Conservation (phyloP, 441 rosid genomes). For the Syzygium syzygioides region DNA sequence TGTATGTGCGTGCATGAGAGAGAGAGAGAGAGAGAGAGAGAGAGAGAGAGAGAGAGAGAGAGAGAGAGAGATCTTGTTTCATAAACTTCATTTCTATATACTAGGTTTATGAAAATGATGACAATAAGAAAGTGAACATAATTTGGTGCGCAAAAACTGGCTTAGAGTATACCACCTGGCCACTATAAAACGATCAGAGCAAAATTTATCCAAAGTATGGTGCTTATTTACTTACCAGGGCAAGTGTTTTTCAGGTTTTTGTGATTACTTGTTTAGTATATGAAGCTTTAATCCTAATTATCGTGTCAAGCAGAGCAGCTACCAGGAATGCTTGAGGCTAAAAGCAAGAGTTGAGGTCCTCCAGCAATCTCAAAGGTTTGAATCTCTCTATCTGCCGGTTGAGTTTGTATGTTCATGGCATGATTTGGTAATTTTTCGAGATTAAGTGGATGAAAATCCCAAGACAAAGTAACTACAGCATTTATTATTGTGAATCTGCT, state of each 20-base stretch:
- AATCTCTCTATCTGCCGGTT: neutral
- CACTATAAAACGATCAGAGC: neutral
- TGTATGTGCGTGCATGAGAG: too few relatives aligned
- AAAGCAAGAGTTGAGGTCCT: slow-evolving; percentile 45
- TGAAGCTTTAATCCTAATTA: neutral
- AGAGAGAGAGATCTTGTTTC: neutral
- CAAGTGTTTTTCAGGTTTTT: neutral
- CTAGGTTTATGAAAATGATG: neutral
- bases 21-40: too few relatives aligned
- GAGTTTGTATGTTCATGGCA: neutral
- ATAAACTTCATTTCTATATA: neutral
- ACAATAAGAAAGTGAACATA: neutral
- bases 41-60: neutral
- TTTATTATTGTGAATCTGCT: neutral
- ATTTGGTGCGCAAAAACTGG: neutral
- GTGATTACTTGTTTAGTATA: neutral
- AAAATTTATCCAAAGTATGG: neutral
- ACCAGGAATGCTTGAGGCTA: slow-evolving; percentile 53
- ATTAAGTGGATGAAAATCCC: neutral
- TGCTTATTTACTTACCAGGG: neutral
- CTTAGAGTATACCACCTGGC: neutral
- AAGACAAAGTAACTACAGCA: neutral
- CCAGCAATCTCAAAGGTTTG: slow-evolving; percentile 44
- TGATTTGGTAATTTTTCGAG: neutral
- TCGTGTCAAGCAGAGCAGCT: slow-evolving; percentile 26